A percentile compares a stretch with the other conserved stretches of the same genome.
phyloP scores from a whole-genome alignment of 352 stramenopile genomes.

The Globisporangium orthogonon region DNA sequence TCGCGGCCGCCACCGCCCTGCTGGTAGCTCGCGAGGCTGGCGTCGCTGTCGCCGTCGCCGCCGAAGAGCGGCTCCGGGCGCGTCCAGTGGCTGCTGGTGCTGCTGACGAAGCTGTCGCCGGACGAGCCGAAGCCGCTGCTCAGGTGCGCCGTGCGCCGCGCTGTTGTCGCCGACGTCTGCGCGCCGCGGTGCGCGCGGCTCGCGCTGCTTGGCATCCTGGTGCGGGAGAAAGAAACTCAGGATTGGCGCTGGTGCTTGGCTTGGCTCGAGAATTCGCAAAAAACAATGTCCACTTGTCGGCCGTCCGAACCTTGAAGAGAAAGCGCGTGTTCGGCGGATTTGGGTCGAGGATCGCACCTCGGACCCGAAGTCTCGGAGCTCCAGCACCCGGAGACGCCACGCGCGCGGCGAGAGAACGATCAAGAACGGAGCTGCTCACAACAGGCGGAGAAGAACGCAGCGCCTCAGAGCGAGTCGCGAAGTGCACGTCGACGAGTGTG shows the following conservation, averaged over 20 bases:
- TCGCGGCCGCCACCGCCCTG: conserved; percentile 2
- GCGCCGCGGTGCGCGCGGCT: conserved; percentile 3
- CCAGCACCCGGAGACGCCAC: too few relatives aligned
- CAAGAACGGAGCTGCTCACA: too few relatives aligned
- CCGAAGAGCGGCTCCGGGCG: conserved; percentile 10
- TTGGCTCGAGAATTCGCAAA: too few relatives aligned
- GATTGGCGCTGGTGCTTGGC: neutral
- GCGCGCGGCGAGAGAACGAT: too few relatives aligned
- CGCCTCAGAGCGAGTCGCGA: too few relatives aligned
- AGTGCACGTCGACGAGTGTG: too few relatives aligned
- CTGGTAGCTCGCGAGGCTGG: conserved; percentile 5
- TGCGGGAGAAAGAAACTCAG: conserved; percentile 1
- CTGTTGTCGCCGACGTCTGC: conserved; percentile 7
- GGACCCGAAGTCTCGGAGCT: too few relatives aligned
- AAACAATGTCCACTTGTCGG: too few relatives aligned
- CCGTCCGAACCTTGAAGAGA: too few relatives aligned
- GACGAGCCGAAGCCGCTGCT: conserved; percentile 1
- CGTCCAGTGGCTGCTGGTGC: conserved; percentile 6
- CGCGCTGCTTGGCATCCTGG: conserved; percentile 3
- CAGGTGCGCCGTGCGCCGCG: conserved; percentile 1
- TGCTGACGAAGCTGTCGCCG: neutral
- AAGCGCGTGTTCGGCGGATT: too few relatives aligned
- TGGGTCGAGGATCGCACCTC: too few relatives aligned
- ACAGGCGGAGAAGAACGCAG: too few relatives aligned
- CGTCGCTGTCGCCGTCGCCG: conserved; percentile 5